Conservation (phyloP, 2,329 filamentous ascomycete species). For the Akanthomyces uredinophilus region DNA sequence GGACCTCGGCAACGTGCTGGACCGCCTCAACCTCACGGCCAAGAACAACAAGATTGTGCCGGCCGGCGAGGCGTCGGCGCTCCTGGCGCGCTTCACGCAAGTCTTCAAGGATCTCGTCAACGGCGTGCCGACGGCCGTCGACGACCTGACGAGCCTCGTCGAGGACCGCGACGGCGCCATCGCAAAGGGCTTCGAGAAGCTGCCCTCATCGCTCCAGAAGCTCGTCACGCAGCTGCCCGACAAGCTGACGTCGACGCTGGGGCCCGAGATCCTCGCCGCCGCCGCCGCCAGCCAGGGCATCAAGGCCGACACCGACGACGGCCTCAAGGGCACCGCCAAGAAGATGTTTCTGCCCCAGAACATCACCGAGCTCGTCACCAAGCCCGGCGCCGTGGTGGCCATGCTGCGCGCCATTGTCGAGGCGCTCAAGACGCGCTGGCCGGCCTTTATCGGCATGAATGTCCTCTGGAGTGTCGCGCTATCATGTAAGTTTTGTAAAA, state of each 20-base stretch:
- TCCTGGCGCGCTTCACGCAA: slow-evolving; percentile 78
- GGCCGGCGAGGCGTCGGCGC: slow-evolving; percentile 71
- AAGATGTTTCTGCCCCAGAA: slow-evolving; percentile 66
- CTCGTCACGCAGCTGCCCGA: slow-evolving; percentile 78
- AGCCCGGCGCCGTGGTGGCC: slow-evolving; percentile 78
- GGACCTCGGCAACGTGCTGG: slow-evolving; percentile 75
- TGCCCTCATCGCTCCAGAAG: slow-evolving; percentile 78
- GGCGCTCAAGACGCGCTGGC: slow-evolving; percentile 81
- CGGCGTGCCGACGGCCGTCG: slow-evolving; percentile 88
- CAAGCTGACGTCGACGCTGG: slow-evolving; percentile 71
- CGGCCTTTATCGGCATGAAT: slow-evolving; percentile 86
- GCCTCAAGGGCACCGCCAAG: slow-evolving; percentile 58
- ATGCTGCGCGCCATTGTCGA: slow-evolving; percentile 89
- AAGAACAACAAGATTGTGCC: slow-evolving; percentile 82
- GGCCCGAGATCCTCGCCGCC: slow-evolving; percentile 75
- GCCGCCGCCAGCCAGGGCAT: slow-evolving; percentile 70
- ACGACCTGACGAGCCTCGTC: slow-evolving; percentile 67
- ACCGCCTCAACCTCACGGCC: slow-evolving; percentile 76
- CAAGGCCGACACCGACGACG: slow-evolving; percentile 48
- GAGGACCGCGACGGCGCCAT: slow-evolving; percentile 58
- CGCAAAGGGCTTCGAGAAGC: slow-evolving; percentile 55
- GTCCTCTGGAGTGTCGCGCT: slow-evolving; percentile 84
- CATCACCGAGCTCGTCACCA: slow-evolving; percentile 73
- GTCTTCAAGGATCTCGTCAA: slow-evolving; percentile 90
- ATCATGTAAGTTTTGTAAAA: slow-evolving; percentile 57